Evolutionary conservation across 1,139 yeast species (phyloP).

Genomic region (Ogataea hybrid): DNA sequence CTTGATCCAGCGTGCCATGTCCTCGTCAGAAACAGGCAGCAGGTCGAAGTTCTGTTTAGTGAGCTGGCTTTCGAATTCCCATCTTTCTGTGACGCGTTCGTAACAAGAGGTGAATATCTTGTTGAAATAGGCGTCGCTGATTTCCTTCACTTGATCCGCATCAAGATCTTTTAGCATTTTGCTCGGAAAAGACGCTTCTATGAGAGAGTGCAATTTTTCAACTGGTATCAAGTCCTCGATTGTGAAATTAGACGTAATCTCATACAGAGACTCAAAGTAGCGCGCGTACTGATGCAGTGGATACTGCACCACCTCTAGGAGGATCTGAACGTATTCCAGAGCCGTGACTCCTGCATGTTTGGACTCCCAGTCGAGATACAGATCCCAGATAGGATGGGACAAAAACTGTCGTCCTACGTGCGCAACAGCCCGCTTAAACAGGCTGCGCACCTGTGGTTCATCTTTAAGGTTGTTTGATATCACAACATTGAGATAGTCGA

Average conservation of each 20-base stretch:
- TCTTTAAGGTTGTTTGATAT: constrained; percentile 35
- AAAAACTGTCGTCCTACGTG: constrained; percentile 56
- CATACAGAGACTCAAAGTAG: constrained; percentile 52
- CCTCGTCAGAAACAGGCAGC: constrained; percentile 36
- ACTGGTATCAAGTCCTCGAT: constrained; percentile 35
- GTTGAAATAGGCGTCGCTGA: constrained; percentile 44
- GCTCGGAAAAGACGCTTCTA: constrained; percentile 13
- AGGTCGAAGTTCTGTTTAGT: constrained; percentile 45
- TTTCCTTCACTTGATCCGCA: constrained; percentile 30
- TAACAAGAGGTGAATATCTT: constrained; percentile 47
- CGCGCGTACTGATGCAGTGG: constrained; percentile 73
- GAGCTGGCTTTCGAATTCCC: constrained; percentile 60
- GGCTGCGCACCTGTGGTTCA: constrained; percentile 35
- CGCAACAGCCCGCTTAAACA: constrained; percentile 41
- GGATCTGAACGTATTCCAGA: constrained; percentile 36
- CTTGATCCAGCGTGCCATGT: constrained; percentile 46
- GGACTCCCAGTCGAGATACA: constrained; percentile 49
- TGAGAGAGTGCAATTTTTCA: constrained; percentile 23
- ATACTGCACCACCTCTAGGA: constrained; percentile 43
- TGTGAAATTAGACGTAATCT: constrained; percentile 39
- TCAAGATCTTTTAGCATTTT: constrained; percentile 24
- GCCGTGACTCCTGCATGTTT: constrained; percentile 31
- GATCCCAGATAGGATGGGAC: constrained; percentile 67
- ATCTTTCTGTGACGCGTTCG: constrained; percentile 48
- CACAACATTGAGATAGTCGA: constrained; percentile 55